phyloP scores from a whole-genome alignment of 2,329 filamentous ascomycete genomes.

The Pseudogymnoascus sp. region DNA sequence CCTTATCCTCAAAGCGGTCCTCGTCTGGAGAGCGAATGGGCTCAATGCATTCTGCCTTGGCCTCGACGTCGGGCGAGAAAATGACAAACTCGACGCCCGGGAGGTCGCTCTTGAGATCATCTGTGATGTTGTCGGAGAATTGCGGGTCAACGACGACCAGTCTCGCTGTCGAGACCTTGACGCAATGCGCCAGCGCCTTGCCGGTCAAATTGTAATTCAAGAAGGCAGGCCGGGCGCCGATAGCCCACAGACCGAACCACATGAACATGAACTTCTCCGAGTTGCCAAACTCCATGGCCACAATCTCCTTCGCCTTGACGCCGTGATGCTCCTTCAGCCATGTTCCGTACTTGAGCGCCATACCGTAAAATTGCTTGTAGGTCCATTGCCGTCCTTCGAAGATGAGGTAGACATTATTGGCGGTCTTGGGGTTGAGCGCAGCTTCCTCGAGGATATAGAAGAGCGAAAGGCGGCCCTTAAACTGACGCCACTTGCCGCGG shows the following conservation, averaged over 20 bases:
- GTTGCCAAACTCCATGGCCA: slow-evolving; percentile 78
- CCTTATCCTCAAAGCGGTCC: slow-evolving; percentile 44
- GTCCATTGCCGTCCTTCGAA: slow-evolving; percentile 66
- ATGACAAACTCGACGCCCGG: slow-evolving; percentile 52
- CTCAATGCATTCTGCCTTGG: slow-evolving; percentile 45
- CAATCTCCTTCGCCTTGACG: slow-evolving; percentile 65
- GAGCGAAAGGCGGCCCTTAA: slow-evolving; percentile 56
- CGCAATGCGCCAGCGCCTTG: slow-evolving; percentile 66
- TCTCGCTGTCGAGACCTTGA: slow-evolving; percentile 59
- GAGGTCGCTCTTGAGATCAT: slow-evolving; percentile 50
- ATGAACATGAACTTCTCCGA: slow-evolving; percentile 71
- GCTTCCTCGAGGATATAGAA: slow-evolving; percentile 71
- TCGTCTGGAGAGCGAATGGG: slow-evolving; percentile 54
- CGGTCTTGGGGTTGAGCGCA: slow-evolving; percentile 47
- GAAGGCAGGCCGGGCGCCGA: slow-evolving; percentile 77
- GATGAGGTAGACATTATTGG: slow-evolving; percentile 55
- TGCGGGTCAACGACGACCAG: slow-evolving; percentile 64
- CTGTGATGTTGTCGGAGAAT: slow-evolving; percentile 49
- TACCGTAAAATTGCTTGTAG: slow-evolving; percentile 69
- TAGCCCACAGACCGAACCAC: slow-evolving; percentile 71
- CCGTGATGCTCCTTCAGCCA: slow-evolving; percentile 63
- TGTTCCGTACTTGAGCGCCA: slow-evolving; percentile 62
- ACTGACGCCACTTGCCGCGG: slow-evolving; percentile 42
- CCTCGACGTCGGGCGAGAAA: slow-evolving; percentile 53
- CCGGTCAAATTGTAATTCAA: slow-evolving; percentile 81